A percentile compares a stretch with the other conserved stretches of the same genome.
Evolutionary conservation across 768 basidiomycete genomes (phyloP).

Genomic region (Phlebiopsis flavidoalba): DNA sequence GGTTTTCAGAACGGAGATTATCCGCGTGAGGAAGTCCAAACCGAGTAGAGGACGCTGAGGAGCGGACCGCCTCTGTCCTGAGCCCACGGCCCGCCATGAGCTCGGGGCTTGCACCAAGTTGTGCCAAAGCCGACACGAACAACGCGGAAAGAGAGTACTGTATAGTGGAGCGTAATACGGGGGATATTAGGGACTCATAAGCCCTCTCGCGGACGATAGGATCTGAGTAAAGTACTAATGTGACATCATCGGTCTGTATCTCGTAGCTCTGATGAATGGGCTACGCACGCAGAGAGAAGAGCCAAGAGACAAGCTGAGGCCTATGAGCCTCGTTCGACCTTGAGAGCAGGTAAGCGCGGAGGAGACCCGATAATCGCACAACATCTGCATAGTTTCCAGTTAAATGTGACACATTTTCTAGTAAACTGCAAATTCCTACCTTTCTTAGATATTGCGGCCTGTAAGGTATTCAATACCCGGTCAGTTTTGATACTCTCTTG

Average conservation of each 20-base stretch:
- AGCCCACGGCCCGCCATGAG: neutral
- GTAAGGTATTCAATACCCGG: neutral
- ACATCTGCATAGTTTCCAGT: conserved; percentile 30
- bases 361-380: conserved; percentile 30
- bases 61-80: neutral
- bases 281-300: conserved; percentile 39
- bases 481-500: neutral
- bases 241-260: conserved; percentile 22
- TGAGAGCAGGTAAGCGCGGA: conserved; percentile 38
- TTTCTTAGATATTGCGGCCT: neutral
- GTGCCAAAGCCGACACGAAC: neutral
- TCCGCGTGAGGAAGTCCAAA: conserved; percentile 31
- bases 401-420: neutral
- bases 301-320: conserved; percentile 29
- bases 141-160: neutral
- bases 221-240: neutral
- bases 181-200: neutral
- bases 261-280: neutral
- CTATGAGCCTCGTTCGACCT: conserved; percentile 18
- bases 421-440: neutral
- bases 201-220: neutral
- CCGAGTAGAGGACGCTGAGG: conserved; percentile 22
- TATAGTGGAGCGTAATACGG: neutral
- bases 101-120: neutral
- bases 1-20: conserved; percentile 36